Evolutionary conservation across 1,139 yeast species (phyloP).

Genomic region (Saccharomyces hybrid): DNA sequence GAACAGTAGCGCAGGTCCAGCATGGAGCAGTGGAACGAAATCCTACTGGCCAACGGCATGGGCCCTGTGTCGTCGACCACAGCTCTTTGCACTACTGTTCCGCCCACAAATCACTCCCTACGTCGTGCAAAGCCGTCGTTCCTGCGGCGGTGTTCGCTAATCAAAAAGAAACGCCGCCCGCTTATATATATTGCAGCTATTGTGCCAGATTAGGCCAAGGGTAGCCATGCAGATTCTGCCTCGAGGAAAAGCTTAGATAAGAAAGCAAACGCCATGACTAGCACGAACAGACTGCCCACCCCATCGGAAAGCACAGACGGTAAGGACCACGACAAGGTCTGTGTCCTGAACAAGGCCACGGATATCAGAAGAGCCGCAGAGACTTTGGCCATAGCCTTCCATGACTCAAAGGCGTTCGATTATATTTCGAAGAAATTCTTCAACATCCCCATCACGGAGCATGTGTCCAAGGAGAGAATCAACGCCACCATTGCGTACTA

Average conservation of each 20-base stretch:
- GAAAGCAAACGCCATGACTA: not conserved
- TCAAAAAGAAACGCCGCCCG: not conserved
- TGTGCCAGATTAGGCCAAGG: not conserved
- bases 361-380: constrained; percentile 22
- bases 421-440: constrained; percentile 27
- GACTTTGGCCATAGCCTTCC: constrained; percentile 26
- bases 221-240: too few species aligned
- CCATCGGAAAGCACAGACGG: not conserved
- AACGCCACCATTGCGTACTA: constrained; percentile 16
- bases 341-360: constrained; percentile 6
- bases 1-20: too few species aligned
- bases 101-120: too few species aligned
- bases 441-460: constrained; percentile 19
- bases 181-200: not conserved
- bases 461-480: constrained; percentile 19
- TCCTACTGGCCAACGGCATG: too few species aligned
- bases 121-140: too few species aligned
- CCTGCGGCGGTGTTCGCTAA: not conserved
- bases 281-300: not conserved
- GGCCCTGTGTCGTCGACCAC: too few species aligned
- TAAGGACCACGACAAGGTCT: not conserved
- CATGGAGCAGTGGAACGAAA: too few species aligned
- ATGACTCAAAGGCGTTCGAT: constrained; percentile 21
- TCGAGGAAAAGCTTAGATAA: not conserved
- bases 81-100: not conserved